These are phyloP conservation scores for Colletotrichum salicis DNA, from an alignment of 2,329 filamentous ascomycete genomes.

Conservation along the genomic window DNA sequence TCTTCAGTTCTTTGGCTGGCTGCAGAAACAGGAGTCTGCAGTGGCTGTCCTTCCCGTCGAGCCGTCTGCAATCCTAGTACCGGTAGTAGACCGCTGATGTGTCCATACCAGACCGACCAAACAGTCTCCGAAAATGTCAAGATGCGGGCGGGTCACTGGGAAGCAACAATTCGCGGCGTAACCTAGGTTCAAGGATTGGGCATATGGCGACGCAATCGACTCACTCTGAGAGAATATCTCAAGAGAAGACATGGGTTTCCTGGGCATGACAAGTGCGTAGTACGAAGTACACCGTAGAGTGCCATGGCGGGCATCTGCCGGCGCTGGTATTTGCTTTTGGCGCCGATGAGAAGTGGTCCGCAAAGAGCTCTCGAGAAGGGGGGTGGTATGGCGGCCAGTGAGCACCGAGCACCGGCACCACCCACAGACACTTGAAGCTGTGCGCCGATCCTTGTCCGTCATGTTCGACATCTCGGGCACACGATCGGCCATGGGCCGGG, in stretches of 20 bases:
- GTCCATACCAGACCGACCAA: conserved; percentile 19
- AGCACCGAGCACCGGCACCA: conserved; percentile 19
- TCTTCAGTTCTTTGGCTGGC: conserved; percentile 28
- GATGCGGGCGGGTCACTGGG: conserved; percentile 17
- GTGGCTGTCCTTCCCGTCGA: conserved; percentile 32
- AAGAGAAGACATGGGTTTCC: conserved; percentile 10
- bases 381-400: conserved; percentile 7
- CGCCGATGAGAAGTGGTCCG: conserved; percentile 8
- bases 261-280: background rate
- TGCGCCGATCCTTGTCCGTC: conserved; percentile 30
- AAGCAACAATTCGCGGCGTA: conserved; percentile 6
- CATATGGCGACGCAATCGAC: background rate
- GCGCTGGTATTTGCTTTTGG: conserved; percentile 24
- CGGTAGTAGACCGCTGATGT: conserved; percentile 3
- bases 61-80: conserved; percentile 2
- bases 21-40: conserved; percentile 26
- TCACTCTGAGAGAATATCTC: conserved; percentile 8
- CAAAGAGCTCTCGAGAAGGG: conserved; percentile 6
- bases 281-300: background rate
- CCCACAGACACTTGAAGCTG: conserved; percentile 34
- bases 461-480: conserved; percentile 27
- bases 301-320: conserved; percentile 19
- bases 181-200: conserved; percentile 25
- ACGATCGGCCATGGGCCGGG: conserved; percentile 22
- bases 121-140: conserved; percentile 5